Conservation (phyloP, 176 grass and related monocot genomes). For the Saccharum spontaneum region DNA sequence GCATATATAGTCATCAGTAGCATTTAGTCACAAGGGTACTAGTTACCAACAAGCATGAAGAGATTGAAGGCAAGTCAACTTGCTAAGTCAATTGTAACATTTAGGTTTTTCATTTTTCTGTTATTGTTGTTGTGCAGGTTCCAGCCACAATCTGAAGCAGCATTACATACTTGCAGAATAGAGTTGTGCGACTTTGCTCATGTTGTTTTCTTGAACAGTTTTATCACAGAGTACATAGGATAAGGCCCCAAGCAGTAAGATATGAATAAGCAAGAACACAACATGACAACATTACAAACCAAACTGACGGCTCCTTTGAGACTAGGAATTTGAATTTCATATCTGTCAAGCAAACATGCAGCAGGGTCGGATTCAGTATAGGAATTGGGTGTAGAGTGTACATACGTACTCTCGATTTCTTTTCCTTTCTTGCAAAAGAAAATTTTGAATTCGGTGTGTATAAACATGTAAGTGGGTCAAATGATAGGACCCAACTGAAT, state of each 20-base stretch:
- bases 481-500: neutral
- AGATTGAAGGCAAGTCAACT: neutral
- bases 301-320: neutral
- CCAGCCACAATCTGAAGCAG: neutral
- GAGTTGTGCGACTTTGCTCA: neutral
- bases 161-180: neutral
- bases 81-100: neutral
- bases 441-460: neutral
- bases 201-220: neutral
- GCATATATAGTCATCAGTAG: conserved; percentile 15
- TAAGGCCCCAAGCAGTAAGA: neutral
- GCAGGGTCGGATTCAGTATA: neutral
- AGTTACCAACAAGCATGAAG: neutral
- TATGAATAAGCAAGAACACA: conserved; percentile 1
- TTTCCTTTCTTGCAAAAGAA: neutral
- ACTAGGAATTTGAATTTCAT: conserved; percentile 21
- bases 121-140: neutral
- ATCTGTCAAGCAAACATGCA: neutral
- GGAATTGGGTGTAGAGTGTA: neutral
- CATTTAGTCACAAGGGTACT: neutral
- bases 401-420: neutral
- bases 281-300: neutral
- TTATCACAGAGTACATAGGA: neutral
- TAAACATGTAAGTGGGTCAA: neutral
- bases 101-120: neutral